Evolutionary conservation across 805 yeast species (phyloP).

Genomic region (Tetrapisispora nanseiensis): DNA sequence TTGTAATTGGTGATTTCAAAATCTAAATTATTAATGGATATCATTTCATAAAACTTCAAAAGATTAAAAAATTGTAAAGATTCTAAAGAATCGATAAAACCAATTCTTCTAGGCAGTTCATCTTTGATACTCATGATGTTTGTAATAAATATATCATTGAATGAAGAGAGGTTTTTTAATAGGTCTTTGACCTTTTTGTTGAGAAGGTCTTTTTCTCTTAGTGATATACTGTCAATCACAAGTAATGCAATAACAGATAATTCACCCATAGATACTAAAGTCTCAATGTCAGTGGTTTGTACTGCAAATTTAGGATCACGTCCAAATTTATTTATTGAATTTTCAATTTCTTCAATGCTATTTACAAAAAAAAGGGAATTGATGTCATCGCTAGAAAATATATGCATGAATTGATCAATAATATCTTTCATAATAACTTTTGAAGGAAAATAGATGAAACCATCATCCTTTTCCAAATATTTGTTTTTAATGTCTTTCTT

Average conservation of each 20-base stretch:
- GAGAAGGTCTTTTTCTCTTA: conserved; percentile 15
- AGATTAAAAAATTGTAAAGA: conserved; percentile 17
- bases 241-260: conserved; percentile 16
- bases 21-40: conserved; percentile 5
- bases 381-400: conserved; percentile 5
- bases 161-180: conserved; percentile 11
- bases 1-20: conserved; percentile 19
- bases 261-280: conserved; percentile 16
- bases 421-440: conserved; percentile 11
- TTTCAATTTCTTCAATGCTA: conserved; percentile 3
- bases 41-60: conserved; percentile 15
- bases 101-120: conserved; percentile 14
- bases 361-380: background rate
- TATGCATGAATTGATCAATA: conserved; percentile 13
- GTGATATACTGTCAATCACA: conserved; percentile 19
- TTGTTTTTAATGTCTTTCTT: conserved; percentile 1
- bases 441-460: conserved; percentile 11
- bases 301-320: conserved; percentile 15
- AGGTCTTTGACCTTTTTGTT: background rate
- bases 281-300: conserved; percentile 11
- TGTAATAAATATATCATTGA: conserved; percentile 8
- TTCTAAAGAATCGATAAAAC: conserved; percentile 10
- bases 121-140: conserved; percentile 14
- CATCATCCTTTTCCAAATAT: background rate
- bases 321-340: conserved; percentile 15